Evolutionary conservation across 176 grass and related monocot species (phyloP).

Genomic region (Rhynchospora pubera): DNA sequence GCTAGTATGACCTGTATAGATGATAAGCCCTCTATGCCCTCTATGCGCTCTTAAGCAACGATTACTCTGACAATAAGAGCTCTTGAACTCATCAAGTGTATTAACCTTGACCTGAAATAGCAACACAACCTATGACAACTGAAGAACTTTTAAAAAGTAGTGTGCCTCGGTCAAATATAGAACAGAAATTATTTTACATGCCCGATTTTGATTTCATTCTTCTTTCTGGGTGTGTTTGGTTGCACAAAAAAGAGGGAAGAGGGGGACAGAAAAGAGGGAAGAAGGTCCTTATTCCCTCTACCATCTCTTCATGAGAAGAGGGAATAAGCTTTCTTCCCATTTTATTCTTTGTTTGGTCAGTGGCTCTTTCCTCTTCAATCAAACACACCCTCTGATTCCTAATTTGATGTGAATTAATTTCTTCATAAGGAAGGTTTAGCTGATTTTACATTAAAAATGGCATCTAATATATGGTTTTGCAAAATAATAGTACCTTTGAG

Average conservation of each 20-base stretch:
- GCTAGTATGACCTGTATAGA: background rate
- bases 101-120: slow-evolving; percentile 12
- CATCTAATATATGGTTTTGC: background rate
- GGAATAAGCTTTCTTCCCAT: too few species aligned
- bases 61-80: background rate
- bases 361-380: too few species aligned
- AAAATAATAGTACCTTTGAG: slow-evolving; percentile 8
- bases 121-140: background rate
- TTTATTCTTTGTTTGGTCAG: too few species aligned
- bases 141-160: background rate
- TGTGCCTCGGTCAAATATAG: background rate
- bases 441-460: background rate
- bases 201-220: background rate
- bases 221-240: background rate
- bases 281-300: too few species aligned
- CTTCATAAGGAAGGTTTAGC: background rate
- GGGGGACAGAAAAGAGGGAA: too few species aligned
- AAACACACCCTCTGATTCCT: too few species aligned
- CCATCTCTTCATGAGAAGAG: too few species aligned
- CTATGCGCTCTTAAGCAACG: slow-evolving; percentile 1
- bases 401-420: background rate
- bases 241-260: too few species aligned
- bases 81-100: slow-evolving; percentile 16
- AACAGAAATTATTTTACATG: background rate
- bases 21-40: slow-evolving; percentile 22